Evolutionary conservation across 2,329 filamentous ascomycete genomes (phyloP), one percentile per base, ranked within the genome.

Genomic region (Paecilomyces dactylethromorphus): DNA sequence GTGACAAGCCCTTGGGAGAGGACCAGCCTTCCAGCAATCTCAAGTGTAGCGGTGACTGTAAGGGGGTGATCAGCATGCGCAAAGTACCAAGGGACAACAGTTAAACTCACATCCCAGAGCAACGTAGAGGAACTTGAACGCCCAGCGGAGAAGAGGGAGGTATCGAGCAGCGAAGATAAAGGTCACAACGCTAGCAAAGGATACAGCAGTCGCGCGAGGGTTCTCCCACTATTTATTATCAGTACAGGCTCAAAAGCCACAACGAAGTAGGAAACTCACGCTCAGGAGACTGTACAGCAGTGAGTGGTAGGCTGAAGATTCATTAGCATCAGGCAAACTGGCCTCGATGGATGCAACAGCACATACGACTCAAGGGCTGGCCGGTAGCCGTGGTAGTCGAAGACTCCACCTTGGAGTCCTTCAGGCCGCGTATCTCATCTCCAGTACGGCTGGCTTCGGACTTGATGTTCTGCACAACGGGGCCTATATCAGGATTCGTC

Each of bases 251-350:
- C 8, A n/a, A 35, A 35, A 39, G 26, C 55, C 51, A 53, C 5
- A 24, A 53, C 32, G 15, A 52, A 24, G 5, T 32, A 49, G 39
- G 45, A 15, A 50, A 74, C 81, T 72, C 68, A 83, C 81, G 77
- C 84, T 87, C 67, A 88, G 71, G 54, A 87, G 78, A 65, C 82
- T 84, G 74, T 87, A 87, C 75, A 88, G 82, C 76, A 86, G 77
- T 65, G 84, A 87, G 73, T 87, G 85, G 74, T 87, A 87, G 74
- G 85, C 81, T 83, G 58, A 6, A 56, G 18, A n/a, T 21, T 57
- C 10, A 56, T 70, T 56, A 68, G 63, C 56, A 54, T 56, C 58
- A 53, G 18, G n/a, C 39, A 5, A 5, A 18, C 39, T 45, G n/a
- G 15, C 15, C 35, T 53, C 58, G 45, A 24, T 49, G 15, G 15